A percentile compares a stretch with the other conserved stretches of the same genome.
These are phyloP conservation scores for Rhizopogon salebrosus DNA, from an alignment of 768 basidiomycete genomes.

Conservation along the genomic window DNA sequence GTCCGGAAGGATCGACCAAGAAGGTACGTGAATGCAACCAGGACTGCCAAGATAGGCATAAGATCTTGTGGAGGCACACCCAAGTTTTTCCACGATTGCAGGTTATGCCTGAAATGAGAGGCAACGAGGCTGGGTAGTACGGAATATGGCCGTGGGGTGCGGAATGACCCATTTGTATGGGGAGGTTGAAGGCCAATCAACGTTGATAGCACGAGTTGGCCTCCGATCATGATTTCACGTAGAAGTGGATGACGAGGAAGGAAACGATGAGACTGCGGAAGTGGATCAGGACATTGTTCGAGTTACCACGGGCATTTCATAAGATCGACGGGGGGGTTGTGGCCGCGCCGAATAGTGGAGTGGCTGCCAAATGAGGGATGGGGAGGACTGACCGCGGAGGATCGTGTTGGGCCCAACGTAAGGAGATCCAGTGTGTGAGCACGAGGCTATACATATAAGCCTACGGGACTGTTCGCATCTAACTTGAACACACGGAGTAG, in stretches of 20 bases:
- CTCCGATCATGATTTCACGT: neutral
- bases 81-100: slow-evolving; percentile 2
- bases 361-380: too few relatives aligned
- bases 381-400: too few relatives aligned
- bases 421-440: too few relatives aligned
- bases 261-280: too few relatives aligned
- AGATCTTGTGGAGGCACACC: slow-evolving; percentile 2
- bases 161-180: neutral
- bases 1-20: neutral
- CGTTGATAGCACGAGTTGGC: slow-evolving; percentile 2
- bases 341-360: too few relatives aligned
- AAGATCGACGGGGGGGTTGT: too few relatives aligned
- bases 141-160: slow-evolving; percentile 8
- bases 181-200: neutral
- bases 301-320: too few relatives aligned
- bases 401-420: too few relatives aligned
- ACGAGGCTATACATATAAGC: too few relatives aligned
- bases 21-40: neutral
- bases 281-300: too few relatives aligned
- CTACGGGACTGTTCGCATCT: too few relatives aligned
- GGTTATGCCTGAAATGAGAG: slow-evolving; percentile 4
- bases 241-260: neutral
- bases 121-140: slow-evolving; percentile 5
- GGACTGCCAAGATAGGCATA: slow-evolving; percentile 11
- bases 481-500: too few relatives aligned